A percentile compares a stretch with the other conserved stretches of the same genome.
Evolutionary conservation across 2,329 filamentous ascomycete genomes (phyloP).

Genomic region (Triangularia verruculosa): DNA sequence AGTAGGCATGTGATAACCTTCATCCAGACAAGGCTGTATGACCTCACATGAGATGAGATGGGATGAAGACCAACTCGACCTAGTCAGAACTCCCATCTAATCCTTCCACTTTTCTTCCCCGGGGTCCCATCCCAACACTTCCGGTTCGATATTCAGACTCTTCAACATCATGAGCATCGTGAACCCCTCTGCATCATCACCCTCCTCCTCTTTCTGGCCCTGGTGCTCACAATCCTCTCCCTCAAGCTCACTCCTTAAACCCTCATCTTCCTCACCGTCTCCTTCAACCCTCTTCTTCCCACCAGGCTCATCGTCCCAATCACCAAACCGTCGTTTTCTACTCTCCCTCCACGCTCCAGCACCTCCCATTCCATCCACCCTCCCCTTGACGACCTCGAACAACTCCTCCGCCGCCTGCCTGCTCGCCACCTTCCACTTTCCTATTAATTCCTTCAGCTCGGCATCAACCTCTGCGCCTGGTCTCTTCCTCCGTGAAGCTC

Average conservation of each 20-base stretch:
- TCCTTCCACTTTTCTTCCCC: slow-evolving; percentile 32
- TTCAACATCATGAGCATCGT: slow-evolving; percentile 40
- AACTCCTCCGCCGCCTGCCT: slow-evolving; percentile 66
- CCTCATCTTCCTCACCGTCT: slow-evolving; percentile 8
- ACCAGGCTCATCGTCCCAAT: slow-evolving; percentile 9
- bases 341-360: slow-evolving; percentile 31
- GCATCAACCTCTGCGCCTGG: slow-evolving; percentile 38
- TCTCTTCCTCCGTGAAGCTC: slow-evolving; percentile 2
- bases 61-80: background rate
- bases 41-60: background rate
- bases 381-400: slow-evolving; percentile 56
- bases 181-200: slow-evolving; percentile 30
- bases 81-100: slow-evolving; percentile 10
- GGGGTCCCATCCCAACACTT: slow-evolving; percentile 36
- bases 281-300: slow-evolving; percentile 3
- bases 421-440: slow-evolving; percentile 60
- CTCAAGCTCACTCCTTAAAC: slow-evolving; percentile 3
- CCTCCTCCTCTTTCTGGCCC: slow-evolving; percentile 4
- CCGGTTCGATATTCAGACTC: slow-evolving; percentile 37
- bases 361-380: slow-evolving; percentile 47
- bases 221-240: slow-evolving; percentile 3
- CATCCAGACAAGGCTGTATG: background rate
- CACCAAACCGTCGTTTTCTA: slow-evolving; percentile 23
- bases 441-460: slow-evolving; percentile 54
- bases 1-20: background rate